phyloP scores from a whole-genome alignment of 345 rosid genomes.

The Ailanthus altissimus region DNA sequence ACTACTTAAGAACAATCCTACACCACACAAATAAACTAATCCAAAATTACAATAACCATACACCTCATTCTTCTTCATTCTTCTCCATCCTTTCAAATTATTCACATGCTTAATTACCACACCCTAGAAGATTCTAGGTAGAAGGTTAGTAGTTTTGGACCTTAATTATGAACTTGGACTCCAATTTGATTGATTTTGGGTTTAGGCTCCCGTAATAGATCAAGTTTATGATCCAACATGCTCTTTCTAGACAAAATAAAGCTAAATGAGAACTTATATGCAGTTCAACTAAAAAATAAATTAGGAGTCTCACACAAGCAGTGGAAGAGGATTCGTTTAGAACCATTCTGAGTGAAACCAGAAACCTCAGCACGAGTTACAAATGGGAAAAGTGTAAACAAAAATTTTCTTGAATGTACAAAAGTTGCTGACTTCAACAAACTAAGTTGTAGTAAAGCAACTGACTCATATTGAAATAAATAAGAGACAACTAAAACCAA shows the following conservation, averaged over 20 bases:
- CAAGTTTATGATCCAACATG: too few relatives aligned
- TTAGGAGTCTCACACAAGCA: neutral
- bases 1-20: too few relatives aligned
- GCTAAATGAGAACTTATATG: neutral
- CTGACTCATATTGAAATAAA: neutral
- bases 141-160: too few relatives aligned
- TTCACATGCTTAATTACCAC: too few relatives aligned
- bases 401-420: neutral
- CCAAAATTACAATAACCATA: too few relatives aligned
- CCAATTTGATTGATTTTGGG: too few relatives aligned
- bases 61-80: too few relatives aligned
- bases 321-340: neutral
- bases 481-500: conserved; percentile 11
- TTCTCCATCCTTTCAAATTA: too few relatives aligned
- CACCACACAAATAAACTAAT: too few relatives aligned
- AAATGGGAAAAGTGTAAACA: neutral
- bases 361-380: neutral
- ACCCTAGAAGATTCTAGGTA: too few relatives aligned
- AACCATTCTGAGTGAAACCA: neutral
- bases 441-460: neutral
- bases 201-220: too few relatives aligned
- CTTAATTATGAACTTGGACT: too few relatives aligned
- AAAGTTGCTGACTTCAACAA: neutral
- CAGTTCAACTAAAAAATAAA: neutral
- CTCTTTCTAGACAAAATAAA: neutral